Percentiles rank a stretch among this genome's conserved stretches.
These are phyloP conservation scores for Teunomyces stri DNA, from an alignment of 805 yeast species.

Conservation along the genomic window DNA sequence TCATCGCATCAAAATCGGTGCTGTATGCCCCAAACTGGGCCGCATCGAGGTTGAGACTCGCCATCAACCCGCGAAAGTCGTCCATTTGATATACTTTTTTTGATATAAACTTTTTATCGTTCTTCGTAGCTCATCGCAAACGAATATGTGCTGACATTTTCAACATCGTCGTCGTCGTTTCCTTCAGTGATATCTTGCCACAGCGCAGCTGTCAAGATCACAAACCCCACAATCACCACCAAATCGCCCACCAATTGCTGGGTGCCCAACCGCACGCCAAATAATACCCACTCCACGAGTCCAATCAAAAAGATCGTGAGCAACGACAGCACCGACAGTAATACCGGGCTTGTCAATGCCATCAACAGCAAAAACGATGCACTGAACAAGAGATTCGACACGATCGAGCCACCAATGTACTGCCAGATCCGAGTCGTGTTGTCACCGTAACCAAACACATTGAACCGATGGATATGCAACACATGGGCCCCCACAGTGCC, in stretches of 20 bases:
- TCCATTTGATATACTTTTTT: constrained; percentile 5
- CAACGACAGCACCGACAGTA: constrained; percentile 66
- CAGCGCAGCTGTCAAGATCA: constrained; percentile 58
- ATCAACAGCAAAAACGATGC: constrained; percentile 71
- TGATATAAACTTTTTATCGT: neutral
- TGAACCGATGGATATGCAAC: constrained; percentile 56
- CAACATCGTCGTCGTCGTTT: constrained; percentile 44
- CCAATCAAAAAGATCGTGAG: constrained; percentile 81
- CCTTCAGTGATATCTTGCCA: constrained; percentile 63
- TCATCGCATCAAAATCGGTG: constrained; percentile 14
- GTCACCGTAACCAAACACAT: constrained; percentile 47
- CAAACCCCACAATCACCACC: constrained; percentile 68
- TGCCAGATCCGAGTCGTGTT: constrained; percentile 39
- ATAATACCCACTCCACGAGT: constrained; percentile 65
- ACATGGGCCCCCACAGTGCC: constrained; percentile 50
- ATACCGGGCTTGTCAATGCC: constrained; percentile 83
- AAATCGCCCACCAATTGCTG: constrained; percentile 68
- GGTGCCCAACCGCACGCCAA: constrained; percentile 53
- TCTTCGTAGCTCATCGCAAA: constrained; percentile 34
- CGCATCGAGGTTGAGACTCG: constrained; percentile 23
- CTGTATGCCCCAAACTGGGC: constrained; percentile 19
- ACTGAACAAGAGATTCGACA: constrained; percentile 66
- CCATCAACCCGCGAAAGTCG: constrained; percentile 28
- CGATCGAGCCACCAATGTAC: constrained; percentile 50
- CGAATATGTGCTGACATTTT: constrained; percentile 39